These are phyloP conservation scores for Peribolospora kevripleyi DNA, from an alignment of 768 basidiomycete species.

Conservation along the genomic window DNA sequence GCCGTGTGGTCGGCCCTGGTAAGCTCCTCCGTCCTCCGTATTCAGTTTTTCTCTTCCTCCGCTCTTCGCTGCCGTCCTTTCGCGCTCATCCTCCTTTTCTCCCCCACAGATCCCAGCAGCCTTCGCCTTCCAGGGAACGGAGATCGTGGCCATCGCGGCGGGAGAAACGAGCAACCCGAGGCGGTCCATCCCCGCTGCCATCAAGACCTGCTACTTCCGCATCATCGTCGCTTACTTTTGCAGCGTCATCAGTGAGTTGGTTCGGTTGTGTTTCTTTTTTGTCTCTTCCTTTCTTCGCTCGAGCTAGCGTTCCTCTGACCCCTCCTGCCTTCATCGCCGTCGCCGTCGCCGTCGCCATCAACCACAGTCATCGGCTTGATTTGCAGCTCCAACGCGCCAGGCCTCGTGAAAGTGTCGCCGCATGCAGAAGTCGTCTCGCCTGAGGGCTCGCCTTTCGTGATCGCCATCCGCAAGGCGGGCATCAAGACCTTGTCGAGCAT, in stretches of 20 bases:
- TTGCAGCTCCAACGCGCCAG: slow-evolving; percentile 39
- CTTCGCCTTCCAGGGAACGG: slow-evolving; percentile 58
- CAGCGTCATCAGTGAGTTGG: no score
- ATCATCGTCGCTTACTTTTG: slow-evolving; percentile 22
- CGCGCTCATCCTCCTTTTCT: no score
- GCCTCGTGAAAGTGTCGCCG: slow-evolving; percentile 21
- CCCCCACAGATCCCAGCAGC: slow-evolving; percentile 26
- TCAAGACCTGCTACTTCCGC: slow-evolving; percentile 52
- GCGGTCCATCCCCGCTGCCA: slow-evolving; percentile 51
- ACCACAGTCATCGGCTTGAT: slow-evolving; percentile 38
- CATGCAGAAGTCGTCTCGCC: slow-evolving; percentile 32
- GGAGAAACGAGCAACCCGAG: slow-evolving; percentile 56
- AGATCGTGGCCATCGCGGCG: slow-evolving; percentile 47
- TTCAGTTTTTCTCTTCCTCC: neutral
- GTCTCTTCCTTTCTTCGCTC: no score
- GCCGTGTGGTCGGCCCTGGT: slow-evolving; percentile 24
- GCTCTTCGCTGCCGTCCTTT: slow-evolving; percentile 2
- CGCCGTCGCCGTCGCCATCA: slow-evolving; percentile 20
- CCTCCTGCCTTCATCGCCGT: slow-evolving; percentile 18
- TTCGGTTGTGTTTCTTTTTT: no score
- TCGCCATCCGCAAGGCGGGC: slow-evolving; percentile 34
- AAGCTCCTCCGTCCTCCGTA: neutral
- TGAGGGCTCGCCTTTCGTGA: slow-evolving; percentile 57
- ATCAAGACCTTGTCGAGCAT: slow-evolving; percentile 30
- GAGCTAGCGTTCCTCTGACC: neutral